Evolutionary conservation across 805 yeast genomes (phyloP).

Genomic region (Saturnispora besseyi): DNA sequence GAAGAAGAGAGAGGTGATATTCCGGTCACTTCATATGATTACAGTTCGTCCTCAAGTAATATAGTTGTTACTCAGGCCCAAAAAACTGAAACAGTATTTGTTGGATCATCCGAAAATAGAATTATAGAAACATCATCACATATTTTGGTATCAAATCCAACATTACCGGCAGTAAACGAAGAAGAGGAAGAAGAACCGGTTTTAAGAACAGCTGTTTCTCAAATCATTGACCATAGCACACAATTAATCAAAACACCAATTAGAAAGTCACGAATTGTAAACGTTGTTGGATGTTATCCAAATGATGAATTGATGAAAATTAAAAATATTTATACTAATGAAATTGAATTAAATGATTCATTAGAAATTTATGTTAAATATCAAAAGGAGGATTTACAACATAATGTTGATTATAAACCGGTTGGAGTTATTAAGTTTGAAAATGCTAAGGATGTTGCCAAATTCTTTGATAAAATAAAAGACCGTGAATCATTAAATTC

Average conservation of each 20-base stretch:
- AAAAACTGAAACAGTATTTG: not conserved
- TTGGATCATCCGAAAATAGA: not conserved
- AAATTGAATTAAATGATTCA: constrained; percentile 7
- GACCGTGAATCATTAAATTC: not conserved
- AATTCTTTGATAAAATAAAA: not conserved
- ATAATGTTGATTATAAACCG: not conserved
- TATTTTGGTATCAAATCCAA: not conserved
- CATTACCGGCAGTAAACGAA: not conserved
- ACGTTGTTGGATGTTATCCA: constrained; percentile 10
- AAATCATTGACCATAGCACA: constrained; percentile 4
- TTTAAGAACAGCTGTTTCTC: not conserved
- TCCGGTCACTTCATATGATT: not conserved
- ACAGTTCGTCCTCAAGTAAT: not conserved
- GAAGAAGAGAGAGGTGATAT: not conserved
- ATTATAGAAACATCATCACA: not conserved
- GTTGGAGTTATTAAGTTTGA: constrained; percentile 4
- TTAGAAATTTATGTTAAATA: constrained; percentile 11
- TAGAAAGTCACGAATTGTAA: not conserved
- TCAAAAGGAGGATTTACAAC: not conserved
- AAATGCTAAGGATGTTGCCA: not conserved
- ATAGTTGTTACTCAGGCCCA: not conserved
- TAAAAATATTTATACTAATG: not conserved
- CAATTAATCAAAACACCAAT: not conserved
- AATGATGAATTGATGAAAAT: constrained; percentile 5
- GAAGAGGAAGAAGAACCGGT: not conserved